A percentile compares a stretch with the other conserved stretches of the same genome.
phyloP scores from a whole-genome alignment of 208 protist genomes.

The Acanthamoeba rhysodes region DNA sequence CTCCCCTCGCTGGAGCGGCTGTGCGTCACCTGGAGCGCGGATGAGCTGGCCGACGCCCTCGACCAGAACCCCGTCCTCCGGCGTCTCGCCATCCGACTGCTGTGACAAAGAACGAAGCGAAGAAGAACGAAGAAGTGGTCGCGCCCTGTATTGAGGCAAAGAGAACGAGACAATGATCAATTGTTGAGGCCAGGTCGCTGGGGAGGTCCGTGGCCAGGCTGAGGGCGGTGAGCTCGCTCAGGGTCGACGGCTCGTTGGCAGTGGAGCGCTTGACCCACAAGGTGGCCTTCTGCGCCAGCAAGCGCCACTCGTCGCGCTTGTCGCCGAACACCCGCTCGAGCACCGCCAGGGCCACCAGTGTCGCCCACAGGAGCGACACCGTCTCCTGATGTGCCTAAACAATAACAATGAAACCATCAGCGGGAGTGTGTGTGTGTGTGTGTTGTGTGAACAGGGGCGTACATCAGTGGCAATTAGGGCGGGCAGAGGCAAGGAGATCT shows the following conservation, averaged over 20 bases:
- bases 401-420: neutral
- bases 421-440: neutral
- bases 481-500: neutral
- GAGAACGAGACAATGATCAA: neutral
- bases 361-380: neutral
- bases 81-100: too few relatives aligned
- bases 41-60: too few relatives aligned
- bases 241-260: neutral
- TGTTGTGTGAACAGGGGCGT: neutral
- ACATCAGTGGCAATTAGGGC: neutral
- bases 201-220: neutral
- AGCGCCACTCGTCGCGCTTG: neutral
- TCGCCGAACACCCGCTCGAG: neutral
- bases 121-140: neutral
- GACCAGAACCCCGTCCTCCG: too few relatives aligned
- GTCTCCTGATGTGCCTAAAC: neutral
- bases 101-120: too few relatives aligned
- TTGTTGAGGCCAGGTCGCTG: neutral
- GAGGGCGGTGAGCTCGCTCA: neutral
- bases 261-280: neutral
- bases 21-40: too few relatives aligned
- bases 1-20: too few relatives aligned
- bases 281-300: conserved; percentile 34
- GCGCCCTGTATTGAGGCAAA: neutral
- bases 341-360: conserved; percentile 5